Base-by-base conservation (phyloP, 768 basidiomycete species). In the Phylloporus sp. region DNA sequence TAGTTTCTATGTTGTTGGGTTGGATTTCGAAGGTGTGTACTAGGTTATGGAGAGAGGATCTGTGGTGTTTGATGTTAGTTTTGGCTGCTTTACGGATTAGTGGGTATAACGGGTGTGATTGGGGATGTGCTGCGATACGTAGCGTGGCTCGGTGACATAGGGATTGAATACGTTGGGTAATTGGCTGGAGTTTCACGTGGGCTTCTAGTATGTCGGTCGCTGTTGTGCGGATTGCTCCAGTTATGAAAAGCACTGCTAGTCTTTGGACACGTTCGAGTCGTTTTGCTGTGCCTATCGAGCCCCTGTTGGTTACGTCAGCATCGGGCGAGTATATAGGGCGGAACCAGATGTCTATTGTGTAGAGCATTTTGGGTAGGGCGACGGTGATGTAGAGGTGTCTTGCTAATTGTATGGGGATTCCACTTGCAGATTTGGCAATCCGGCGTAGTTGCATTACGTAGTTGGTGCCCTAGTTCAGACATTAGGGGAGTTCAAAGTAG, bases 331-430 rank as follows among this genome's bases (percentile, higher is more conserved):
- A 47, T 27, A 36, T 11, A 7, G 45, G 45, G 20, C 15, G 6
- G 26, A 57, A 35, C 43, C 43, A 72, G 20, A 70, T 50, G n/a
- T 70, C 64, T 1, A 57, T 60, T n/a, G n/a, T n/a, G n/a, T n/a
- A n/a, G n/a, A n/a, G n/a, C n/a, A n/a, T n/a, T n/a, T n/a, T n/a
- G n/a, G n/a, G n/a, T n/a, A n/a, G n/a, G n/a, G 58, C 61, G 0
- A 65, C 54, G 1, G 61, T 36, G 1, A 62, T 45, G 53, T 71
- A 74, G 22, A 70, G 54, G 11, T 55, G 38, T 13, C 62, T 28
- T 9, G 62, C 46, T 11, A 58, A 29, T 0, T 42, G 31, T 12
- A 55, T 18, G 0, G 58, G 15, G 1, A 68, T 56, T 0, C 70
- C 71, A 1, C 40, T 47, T 7, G 58, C 48, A 1, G 52, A 47